Percentiles rank a stretch among this genome's conserved stretches.
Conservation (phyloP, 2,329 filamentous ascomycete genomes). For the Colletotrichum spinosum region DNA sequence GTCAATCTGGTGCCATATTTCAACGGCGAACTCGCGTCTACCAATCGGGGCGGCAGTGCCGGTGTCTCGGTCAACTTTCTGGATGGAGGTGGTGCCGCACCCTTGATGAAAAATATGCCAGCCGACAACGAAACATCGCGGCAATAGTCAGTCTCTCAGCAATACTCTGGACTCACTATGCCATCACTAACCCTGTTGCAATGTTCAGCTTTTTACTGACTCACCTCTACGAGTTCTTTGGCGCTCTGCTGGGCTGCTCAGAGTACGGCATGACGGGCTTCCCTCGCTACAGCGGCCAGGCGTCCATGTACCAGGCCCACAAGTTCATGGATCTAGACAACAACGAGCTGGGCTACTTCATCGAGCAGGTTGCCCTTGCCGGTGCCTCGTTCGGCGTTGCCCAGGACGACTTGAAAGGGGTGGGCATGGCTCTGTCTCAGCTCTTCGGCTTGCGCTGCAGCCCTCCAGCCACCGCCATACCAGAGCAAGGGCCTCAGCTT, state of each 20-base stretch:
- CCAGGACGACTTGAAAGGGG: slow-evolving; percentile 60
- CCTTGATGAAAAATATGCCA: slow-evolving; percentile 66
- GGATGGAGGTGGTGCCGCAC: slow-evolving; percentile 67
- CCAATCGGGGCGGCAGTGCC: slow-evolving; percentile 59
- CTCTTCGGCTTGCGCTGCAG: slow-evolving; percentile 66
- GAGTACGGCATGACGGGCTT: slow-evolving; percentile 61
- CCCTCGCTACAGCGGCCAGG: slow-evolving; percentile 58
- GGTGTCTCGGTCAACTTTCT: slow-evolving; percentile 69
- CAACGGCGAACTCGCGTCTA: slow-evolving; percentile 63
- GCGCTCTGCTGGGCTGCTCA: slow-evolving; percentile 67
- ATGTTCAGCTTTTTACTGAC: slow-evolving; percentile 64
- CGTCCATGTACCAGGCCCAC: slow-evolving; percentile 65
- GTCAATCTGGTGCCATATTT: slow-evolving; percentile 73
- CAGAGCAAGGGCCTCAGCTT: slow-evolving; percentile 56
- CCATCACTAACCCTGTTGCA: not conserved
- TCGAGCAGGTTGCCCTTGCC: slow-evolving; percentile 66
- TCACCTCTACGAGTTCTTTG: slow-evolving; percentile 73
- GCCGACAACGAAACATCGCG: slow-evolving; percentile 61
- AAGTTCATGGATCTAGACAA: slow-evolving; percentile 69
- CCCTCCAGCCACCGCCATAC: slow-evolving; percentile 57
- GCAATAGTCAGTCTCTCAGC: slow-evolving; percentile 61
- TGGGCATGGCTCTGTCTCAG: slow-evolving; percentile 60
- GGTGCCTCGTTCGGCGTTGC: slow-evolving; percentile 70
- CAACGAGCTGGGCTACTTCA: slow-evolving; percentile 68
- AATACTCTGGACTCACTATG: not conserved